These are phyloP conservation scores for Amylocarpus encephaloides DNA, from an alignment of 2,329 filamentous ascomycete species.

Conservation along the genomic window DNA sequence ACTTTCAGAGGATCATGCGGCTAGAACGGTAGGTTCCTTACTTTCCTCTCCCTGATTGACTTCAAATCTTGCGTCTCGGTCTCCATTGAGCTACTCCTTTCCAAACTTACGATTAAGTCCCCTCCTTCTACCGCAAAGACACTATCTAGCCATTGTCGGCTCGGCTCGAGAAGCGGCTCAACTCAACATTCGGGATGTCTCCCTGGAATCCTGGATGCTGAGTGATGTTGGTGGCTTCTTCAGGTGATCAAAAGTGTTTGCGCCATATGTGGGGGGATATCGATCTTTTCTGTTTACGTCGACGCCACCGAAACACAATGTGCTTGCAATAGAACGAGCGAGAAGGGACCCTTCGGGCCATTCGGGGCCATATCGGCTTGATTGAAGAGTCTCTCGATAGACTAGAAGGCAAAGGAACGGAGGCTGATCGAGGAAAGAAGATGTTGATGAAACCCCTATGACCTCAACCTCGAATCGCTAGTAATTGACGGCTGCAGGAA, in stretches of 20 bases:
- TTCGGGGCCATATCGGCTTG: constrained; percentile 18
- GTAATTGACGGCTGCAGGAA: constrained; percentile 11
- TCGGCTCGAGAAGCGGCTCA: background rate
- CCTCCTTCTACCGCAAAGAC: no score
- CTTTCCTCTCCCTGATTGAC: background rate
- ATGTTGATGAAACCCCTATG: constrained; percentile 7
- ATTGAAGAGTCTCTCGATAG: constrained; percentile 20
- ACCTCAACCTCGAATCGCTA: background rate
- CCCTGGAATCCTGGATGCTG: background rate
- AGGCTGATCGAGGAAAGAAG: constrained; percentile 18
- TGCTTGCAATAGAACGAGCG: constrained; percentile 14
- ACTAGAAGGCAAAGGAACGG: constrained; percentile 15
- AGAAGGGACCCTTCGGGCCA: constrained; percentile 18
- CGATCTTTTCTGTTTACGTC: background rate
- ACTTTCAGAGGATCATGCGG: constrained; percentile 22
- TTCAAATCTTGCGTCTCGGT: no score
- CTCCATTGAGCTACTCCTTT: no score
- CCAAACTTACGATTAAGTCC: no score
- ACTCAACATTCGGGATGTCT: background rate
- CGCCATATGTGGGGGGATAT: background rate
- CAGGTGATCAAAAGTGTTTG: background rate
- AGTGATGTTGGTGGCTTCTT: constrained; percentile 2
- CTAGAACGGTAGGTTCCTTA: constrained; percentile 16
- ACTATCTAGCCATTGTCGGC: no score
- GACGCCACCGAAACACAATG: constrained; percentile 4